phyloP scores from a whole-genome alignment of 805 yeast genomes.

The Wickerhamomyces chaumierensis region DNA sequence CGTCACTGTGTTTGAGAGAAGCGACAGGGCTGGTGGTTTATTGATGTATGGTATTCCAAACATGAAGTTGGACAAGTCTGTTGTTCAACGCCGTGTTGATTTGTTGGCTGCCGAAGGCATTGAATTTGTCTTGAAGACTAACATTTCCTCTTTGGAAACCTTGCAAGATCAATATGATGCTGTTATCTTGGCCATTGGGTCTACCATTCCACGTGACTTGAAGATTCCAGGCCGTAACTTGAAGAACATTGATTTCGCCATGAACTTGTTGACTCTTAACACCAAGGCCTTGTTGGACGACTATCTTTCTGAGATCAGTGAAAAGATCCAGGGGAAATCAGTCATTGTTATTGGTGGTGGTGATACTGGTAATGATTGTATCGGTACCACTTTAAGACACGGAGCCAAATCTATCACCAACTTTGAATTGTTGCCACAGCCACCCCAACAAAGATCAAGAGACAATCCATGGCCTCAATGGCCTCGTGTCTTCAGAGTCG shows the following conservation, averaged over 20 bases:
- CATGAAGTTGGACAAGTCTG: slow-evolving; percentile 90
- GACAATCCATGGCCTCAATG: slow-evolving; percentile 99
- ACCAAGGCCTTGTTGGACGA: slow-evolving; percentile 82
- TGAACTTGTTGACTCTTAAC: slow-evolving; percentile 81
- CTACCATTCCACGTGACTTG: slow-evolving; percentile 93
- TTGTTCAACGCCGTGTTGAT: slow-evolving; percentile 90
- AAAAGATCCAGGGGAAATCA: slow-evolving; percentile 67
- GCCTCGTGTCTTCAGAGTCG: slow-evolving; percentile 97
- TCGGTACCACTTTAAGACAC: slow-evolving; percentile 94
- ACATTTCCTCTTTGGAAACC: slow-evolving; percentile 75
- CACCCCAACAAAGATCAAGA: slow-evolving; percentile 73
- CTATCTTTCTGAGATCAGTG: slow-evolving; percentile 65
- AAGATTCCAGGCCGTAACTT: slow-evolving; percentile 88
- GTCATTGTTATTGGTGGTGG: slow-evolving; percentile 99
- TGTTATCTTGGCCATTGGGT: slow-evolving; percentile 84
- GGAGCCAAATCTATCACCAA: slow-evolving; percentile 91
- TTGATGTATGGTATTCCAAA: slow-evolving; percentile 99
- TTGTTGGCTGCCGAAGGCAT: slow-evolving; percentile 86
- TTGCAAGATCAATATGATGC: slow-evolving; percentile 63
- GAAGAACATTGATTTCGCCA: slow-evolving; percentile 86
- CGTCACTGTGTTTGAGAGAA: slow-evolving; percentile 87
- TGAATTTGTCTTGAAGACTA: slow-evolving; percentile 61
- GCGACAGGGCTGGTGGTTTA: slow-evolving; percentile 94
- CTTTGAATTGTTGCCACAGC: slow-evolving; percentile 90
- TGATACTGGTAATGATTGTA: slow-evolving; percentile 98